Conservation (phyloP, 345 rosid species). For the Cardiospermum halicacabum region DNA sequence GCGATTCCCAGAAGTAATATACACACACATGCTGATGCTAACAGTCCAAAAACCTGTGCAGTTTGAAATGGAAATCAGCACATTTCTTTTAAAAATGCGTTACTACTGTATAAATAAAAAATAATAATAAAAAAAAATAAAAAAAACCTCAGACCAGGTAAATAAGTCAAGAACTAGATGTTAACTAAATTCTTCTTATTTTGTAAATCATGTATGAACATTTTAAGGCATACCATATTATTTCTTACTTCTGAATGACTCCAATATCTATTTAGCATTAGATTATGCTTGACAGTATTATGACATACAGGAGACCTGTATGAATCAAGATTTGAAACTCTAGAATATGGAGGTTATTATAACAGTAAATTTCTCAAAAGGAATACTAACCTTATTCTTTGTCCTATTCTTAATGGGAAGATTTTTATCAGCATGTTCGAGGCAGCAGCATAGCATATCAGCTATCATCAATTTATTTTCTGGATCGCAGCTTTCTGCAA, state of each 20-base stretch:
- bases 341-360: background rate
- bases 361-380: background rate
- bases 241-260: no score
- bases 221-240: no score
- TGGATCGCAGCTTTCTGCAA: conserved; percentile 48
- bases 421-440: conserved; percentile 77
- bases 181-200: background rate
- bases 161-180: background rate
- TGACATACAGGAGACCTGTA: no score
- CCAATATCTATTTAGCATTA: no score
- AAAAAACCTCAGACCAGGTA: background rate
- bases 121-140: background rate
- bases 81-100: background rate
- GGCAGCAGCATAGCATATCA: conserved; percentile 65
- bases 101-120: background rate
- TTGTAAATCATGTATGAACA: background rate
- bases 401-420: conserved; percentile 36
- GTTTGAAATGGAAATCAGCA: conserved; percentile 3
- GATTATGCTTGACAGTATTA: no score
- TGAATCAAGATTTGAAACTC: no score
- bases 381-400: conserved; percentile 36
- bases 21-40: background rate
- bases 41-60: conserved; percentile 23
- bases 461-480: conserved; percentile 43
- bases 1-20: conserved; percentile 20